phyloP scores from a whole-genome alignment of 2,329 filamentous ascomycete species.

The Colletotrichum tamarilloi region DNA sequence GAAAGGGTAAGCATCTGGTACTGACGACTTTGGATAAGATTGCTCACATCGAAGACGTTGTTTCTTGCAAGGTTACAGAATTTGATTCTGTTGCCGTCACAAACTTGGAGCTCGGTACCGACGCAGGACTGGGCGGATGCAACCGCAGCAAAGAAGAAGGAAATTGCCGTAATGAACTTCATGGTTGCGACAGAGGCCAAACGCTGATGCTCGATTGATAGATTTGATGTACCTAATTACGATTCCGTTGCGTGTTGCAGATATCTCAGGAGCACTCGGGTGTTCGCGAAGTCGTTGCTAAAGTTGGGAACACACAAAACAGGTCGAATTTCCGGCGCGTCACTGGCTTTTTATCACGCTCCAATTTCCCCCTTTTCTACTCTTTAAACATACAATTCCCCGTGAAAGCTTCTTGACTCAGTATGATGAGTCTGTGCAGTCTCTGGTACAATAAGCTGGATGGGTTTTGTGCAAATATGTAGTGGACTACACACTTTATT shows the following conservation, averaged over 20 bases:
- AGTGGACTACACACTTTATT: too few relatives aligned
- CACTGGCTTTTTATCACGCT: neutral
- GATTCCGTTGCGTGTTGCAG: neutral
- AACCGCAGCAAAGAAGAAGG: neutral
- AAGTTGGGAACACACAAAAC: neutral
- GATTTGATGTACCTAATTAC: neutral
- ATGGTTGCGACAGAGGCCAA: neutral
- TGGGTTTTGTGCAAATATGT: too few relatives aligned
- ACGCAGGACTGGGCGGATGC: constrained; percentile 1
- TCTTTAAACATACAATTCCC: neutral
- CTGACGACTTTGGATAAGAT: neutral
- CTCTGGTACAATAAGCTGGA: neutral
- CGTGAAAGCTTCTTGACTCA: neutral
- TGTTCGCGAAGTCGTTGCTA: neutral
- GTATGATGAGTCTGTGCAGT: neutral
- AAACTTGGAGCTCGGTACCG: neutral
- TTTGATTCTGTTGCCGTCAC: constrained; percentile 16
- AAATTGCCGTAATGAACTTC: neutral
- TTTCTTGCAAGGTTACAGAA: constrained; percentile 17
- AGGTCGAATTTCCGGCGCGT: neutral
- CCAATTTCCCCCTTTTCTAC: neutral
- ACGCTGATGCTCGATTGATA: neutral
- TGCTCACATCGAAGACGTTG: constrained; percentile 13
- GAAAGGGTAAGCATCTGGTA: too few relatives aligned
- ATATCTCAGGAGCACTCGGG: neutral